Evolutionary conservation across 2,329 filamentous ascomycete species (phyloP).

Genomic region (Arthrobotrys megalospora): DNA sequence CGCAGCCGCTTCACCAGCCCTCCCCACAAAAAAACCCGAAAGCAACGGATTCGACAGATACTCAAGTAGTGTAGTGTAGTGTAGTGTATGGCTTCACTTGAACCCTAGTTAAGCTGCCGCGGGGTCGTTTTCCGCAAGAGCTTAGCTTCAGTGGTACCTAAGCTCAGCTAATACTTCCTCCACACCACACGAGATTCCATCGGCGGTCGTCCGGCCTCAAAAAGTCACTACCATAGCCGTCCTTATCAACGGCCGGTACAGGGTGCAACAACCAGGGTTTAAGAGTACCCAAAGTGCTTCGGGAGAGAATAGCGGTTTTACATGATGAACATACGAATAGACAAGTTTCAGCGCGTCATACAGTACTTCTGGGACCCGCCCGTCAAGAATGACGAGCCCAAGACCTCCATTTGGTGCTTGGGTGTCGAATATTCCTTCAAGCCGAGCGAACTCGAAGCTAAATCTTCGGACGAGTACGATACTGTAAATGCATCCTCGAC

Average conservation of each 20-base stretch:
- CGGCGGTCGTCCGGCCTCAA: neutral
- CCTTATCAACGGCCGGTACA: neutral
- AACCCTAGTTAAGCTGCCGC: neutral
- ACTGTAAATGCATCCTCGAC: slow-evolving; percentile 55
- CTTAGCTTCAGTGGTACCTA: slow-evolving; percentile 13
- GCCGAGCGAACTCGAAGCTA: slow-evolving; percentile 34
- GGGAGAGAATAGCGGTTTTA: neutral
- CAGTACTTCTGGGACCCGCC: slow-evolving; percentile 65
- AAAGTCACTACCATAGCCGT: neutral
- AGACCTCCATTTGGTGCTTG: slow-evolving; percentile 64
- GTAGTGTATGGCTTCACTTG: slow-evolving; percentile 31
- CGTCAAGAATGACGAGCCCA: slow-evolving; percentile 64
- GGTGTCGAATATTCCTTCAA: slow-evolving; percentile 63
- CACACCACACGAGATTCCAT: neutral
- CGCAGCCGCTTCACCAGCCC: slow-evolving; percentile 5
- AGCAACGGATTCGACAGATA: neutral
- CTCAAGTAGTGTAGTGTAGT: neutral
- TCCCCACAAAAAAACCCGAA: neutral
- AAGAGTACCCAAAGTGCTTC: neutral
- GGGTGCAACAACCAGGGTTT: neutral
- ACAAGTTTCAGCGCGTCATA: slow-evolving; percentile 64
- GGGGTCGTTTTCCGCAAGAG: neutral
- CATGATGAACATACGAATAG: slow-evolving; percentile 60
- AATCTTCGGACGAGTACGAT: slow-evolving; percentile 59
- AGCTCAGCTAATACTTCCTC: neutral